Conservation (phyloP, 768 basidiomycete species). For the Trametes cingulata region DNA sequence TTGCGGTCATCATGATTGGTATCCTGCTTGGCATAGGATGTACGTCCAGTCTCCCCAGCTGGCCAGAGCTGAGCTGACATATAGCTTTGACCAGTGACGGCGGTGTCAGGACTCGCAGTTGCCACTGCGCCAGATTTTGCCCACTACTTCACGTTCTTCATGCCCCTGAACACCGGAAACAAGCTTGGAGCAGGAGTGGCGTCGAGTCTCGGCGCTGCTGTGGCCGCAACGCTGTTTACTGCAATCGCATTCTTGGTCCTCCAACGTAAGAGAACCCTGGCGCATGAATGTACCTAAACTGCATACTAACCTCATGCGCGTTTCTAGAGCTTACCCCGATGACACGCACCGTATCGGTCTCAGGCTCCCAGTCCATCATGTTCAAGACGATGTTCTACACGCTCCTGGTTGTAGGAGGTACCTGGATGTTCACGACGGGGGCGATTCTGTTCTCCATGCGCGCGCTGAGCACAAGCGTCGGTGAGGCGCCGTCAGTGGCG, state of each 20-base stretch:
- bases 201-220: conserved; percentile 66
- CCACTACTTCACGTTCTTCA: conserved; percentile 68
- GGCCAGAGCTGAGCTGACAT: neutral
- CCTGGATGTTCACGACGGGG: conserved; percentile 68
- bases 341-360: conserved; percentile 61
- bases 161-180: conserved; percentile 49
- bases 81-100: conserved; percentile 53
- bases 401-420: conserved; percentile 50
- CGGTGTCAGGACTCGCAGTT: conserved; percentile 66
- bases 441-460: conserved; percentile 69
- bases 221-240: conserved; percentile 61
- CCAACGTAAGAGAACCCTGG: conserved; percentile 48
- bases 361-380: conserved; percentile 56
- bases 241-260: conserved; percentile 52
- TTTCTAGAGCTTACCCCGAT: conserved; percentile 51
- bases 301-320: neutral
- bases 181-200: conserved; percentile 62
- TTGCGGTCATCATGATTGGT: conserved; percentile 48
- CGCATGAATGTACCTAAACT: neutral
- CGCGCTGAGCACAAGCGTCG: conserved; percentile 47
- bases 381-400: conserved; percentile 68
- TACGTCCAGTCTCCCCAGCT: conserved; percentile 42
- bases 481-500: conserved; percentile 49
- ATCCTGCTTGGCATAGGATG: conserved; percentile 58
- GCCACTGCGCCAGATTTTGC: conserved; percentile 72